phyloP scores from a whole-genome alignment of 2,329 filamentous ascomycete species.

The Neophaeococcomyces mojaviensis region DNA sequence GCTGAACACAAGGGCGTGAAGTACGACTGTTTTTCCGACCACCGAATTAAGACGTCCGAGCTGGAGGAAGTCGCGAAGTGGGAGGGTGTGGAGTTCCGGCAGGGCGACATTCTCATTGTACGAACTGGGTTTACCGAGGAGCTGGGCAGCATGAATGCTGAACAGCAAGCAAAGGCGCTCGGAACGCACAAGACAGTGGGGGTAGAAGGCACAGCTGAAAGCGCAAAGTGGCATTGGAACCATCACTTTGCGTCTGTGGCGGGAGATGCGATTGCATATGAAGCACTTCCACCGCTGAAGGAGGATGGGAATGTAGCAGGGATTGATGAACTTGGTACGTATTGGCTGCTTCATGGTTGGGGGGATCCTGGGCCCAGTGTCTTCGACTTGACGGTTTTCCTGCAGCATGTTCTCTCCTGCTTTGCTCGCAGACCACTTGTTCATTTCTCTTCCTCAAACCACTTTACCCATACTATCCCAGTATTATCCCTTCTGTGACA shows the following conservation, averaged over 20 bases:
- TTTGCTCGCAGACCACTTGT: no score
- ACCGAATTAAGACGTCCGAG: slow-evolving; percentile 56
- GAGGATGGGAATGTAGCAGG: neutral
- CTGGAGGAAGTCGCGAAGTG: slow-evolving; percentile 29
- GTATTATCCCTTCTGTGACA: no score
- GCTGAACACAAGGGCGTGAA: slow-evolving; percentile 46
- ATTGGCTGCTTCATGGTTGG: no score
- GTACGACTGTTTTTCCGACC: slow-evolving; percentile 52
- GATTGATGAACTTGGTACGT: slow-evolving; percentile 18
- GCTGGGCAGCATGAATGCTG: slow-evolving; percentile 35
- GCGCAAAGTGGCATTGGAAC: slow-evolving; percentile 61
- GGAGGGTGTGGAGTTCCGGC: slow-evolving; percentile 47
- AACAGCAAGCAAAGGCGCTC: slow-evolving; percentile 26
- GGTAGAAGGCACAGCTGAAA: slow-evolving; percentile 46
- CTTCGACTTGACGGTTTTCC: no score
- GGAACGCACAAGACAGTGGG: slow-evolving; percentile 35
- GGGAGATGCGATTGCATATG: slow-evolving; percentile 57
- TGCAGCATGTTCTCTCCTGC: no score
- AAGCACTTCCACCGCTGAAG: slow-evolving; percentile 49
- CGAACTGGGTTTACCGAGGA: slow-evolving; percentile 57
- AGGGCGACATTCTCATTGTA: slow-evolving; percentile 60
- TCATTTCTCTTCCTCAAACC: no score
- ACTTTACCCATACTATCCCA: no score
- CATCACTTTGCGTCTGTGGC: slow-evolving; percentile 60
- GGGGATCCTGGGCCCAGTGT: no score